A percentile compares a stretch with the other conserved stretches of the same genome.
These are phyloP conservation scores for Phytophthora pseudosyringae DNA, from an alignment of 352 stramenopile species.

Conservation along the genomic window DNA sequence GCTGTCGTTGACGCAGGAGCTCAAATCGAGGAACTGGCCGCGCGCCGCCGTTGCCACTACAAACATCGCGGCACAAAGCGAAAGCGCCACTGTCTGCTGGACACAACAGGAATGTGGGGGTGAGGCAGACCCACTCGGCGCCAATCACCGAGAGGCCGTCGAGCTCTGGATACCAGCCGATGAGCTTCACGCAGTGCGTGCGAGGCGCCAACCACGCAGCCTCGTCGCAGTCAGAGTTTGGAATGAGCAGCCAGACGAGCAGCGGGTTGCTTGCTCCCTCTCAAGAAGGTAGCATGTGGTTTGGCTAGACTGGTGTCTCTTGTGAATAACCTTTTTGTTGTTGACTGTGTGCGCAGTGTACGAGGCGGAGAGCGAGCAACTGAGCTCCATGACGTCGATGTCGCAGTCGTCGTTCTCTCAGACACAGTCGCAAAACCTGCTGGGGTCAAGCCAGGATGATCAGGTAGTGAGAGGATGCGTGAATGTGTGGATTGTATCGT, in stretches of 20 bases:
- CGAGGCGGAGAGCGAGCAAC: slow-evolving; percentile 36
- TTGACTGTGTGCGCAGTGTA: slow-evolving; percentile 20
- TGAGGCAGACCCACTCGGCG: slow-evolving; percentile 2
- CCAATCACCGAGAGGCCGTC: slow-evolving; percentile 4
- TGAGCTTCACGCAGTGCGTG: slow-evolving; percentile 24
- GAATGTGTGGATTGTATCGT: neutral
- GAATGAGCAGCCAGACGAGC: slow-evolving; percentile 18
- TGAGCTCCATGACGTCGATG: slow-evolving; percentile 44
- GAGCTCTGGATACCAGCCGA: slow-evolving; percentile 15
- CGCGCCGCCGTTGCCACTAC: slow-evolving; percentile 31
- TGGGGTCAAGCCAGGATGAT: slow-evolving; percentile 37
- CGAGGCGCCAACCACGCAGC: slow-evolving; percentile 15
- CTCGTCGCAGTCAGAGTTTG: slow-evolving; percentile 27
- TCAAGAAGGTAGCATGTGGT: slow-evolving; percentile 42
- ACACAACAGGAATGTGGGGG: neutral
- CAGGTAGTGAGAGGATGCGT: slow-evolving; percentile 26
- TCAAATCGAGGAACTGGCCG: slow-evolving; percentile 14
- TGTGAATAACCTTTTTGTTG: neutral
- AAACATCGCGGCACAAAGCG: slow-evolving; percentile 24
- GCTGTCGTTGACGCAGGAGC: slow-evolving; percentile 7
- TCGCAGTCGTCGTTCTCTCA: slow-evolving; percentile 54
- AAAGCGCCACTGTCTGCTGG: slow-evolving; percentile 1
- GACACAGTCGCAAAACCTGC: slow-evolving; percentile 43
- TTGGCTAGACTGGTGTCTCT: neutral
- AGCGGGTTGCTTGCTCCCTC: slow-evolving; percentile 14